Base-by-base conservation (phyloP, 2,329 filamentous ascomycete species). In the Colletotrichum tanaceti region DNA sequence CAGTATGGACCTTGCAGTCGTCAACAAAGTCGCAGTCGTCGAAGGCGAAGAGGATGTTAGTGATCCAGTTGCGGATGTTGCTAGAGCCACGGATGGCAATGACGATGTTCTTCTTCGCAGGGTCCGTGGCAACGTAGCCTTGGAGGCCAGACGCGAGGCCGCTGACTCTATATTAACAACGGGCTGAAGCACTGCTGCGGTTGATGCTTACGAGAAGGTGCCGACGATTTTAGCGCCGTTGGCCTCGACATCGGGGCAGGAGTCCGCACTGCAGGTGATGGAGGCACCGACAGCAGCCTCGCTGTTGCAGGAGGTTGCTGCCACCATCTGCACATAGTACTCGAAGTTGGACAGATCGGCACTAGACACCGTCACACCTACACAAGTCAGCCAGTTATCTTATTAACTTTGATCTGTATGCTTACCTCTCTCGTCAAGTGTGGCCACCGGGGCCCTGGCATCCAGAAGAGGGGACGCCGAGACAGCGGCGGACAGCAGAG, bases 21-120 rank as follows among this genome's bases (percentile, higher is more conserved):
- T 70, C 32, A 71, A 79, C 82, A 43, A 85, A 77, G 60, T 78
- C 76, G 64, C 78, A 81, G 70, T 71, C 69, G 3, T 68, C 68
- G 32, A 72, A 75, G 59, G 38, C 55, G 52, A 81, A 81, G 64
- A 77, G 58, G 64, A 81, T n/a, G 70, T 91, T 85, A 60, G 86
- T 82, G 72, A 91, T 80, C 83, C 84, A 91, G 82, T 91, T 91
- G 59, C 84, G 83, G 68, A 90, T 72, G 50, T 85, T 87, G 68
- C 78, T 77, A 58, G 85, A 87, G 72, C 90, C 90, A 47, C 88
- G 85, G 78, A 90, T 83, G 39, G 87, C 82, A 49, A 90, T 75
- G 55, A 91, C 85, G 68, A 92, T 87, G 65, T 87, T 80, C 63
- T 81, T 72, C 71, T 81, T 82, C 28, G 74, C 75, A 20, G 79